Conservation (phyloP, 495 filamentous ascomycete species). For the Rhizodiscina lignyota region DNA sequence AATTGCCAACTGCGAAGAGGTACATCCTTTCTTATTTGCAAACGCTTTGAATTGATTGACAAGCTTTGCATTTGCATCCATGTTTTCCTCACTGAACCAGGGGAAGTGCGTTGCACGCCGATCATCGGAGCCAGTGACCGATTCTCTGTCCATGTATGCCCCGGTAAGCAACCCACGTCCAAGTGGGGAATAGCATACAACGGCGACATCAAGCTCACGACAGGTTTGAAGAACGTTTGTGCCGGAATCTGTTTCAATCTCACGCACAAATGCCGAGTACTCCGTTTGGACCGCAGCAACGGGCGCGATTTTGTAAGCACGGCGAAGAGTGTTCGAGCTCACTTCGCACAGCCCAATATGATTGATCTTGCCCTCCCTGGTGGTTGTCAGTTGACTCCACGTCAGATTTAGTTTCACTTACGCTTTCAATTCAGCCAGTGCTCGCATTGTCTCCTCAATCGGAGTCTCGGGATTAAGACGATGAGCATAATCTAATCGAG, state of each 20-base stretch:
- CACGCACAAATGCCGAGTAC: conserved; percentile 2
- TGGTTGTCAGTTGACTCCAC: neutral
- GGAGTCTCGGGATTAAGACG: conserved; percentile 1
- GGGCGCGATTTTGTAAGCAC: neutral
- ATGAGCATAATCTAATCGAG: neutral
- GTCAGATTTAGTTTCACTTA: neutral
- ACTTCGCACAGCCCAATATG: conserved; percentile 1
- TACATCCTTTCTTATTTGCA: conserved; percentile 31
- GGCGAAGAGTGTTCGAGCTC: neutral
- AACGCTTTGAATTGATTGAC: conserved; percentile 26
- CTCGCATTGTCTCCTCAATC: conserved; percentile 1
- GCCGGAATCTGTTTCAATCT: neutral
- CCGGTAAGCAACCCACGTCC: conserved; percentile 43
- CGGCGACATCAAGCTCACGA: conserved; percentile 1
- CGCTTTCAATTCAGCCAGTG: conserved; percentile 16
- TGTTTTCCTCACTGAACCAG: conserved; percentile 33
- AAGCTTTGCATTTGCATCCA: conserved; percentile 33
- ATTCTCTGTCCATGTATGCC: conserved; percentile 20
- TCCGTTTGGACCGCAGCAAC: conserved; percentile 2
- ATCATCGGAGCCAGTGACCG: neutral
- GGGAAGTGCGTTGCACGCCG: conserved; percentile 19
- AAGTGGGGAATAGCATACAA: conserved; percentile 35
- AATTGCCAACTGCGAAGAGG: conserved; percentile 32
- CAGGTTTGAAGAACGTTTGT: conserved; percentile 1
- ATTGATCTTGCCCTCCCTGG: conserved; percentile 9